Percentiles rank a stretch among this genome's conserved stretches.
These are phyloP conservation scores for Sporisorium sorghi DNA, from an alignment of 1,284 basidiomycete species.

Conservation along the genomic window DNA sequence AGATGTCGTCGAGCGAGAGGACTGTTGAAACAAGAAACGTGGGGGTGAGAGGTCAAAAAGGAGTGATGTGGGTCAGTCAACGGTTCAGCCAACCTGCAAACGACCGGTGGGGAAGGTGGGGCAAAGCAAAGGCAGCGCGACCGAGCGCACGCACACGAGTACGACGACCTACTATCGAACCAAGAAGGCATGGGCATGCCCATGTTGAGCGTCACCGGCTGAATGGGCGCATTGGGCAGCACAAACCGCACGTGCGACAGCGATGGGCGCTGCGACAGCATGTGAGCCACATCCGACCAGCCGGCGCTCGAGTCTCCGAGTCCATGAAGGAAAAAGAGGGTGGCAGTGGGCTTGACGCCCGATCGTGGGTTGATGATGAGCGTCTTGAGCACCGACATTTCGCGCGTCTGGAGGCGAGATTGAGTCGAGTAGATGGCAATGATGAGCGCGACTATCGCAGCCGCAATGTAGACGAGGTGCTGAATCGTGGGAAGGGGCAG, in stretches of 20 bases:
- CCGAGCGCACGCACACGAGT: slow-evolving; percentile 45
- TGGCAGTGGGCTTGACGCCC: slow-evolving; percentile 61
- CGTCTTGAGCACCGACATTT: slow-evolving; percentile 62
- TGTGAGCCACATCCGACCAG: slow-evolving; percentile 66
- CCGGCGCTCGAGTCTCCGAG: slow-evolving; percentile 66
- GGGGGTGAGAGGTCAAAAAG: neutral
- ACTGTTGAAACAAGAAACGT: slow-evolving; percentile 18
- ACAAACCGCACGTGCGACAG: slow-evolving; percentile 67
- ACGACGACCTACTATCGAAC: slow-evolving; percentile 66
- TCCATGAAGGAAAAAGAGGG: slow-evolving; percentile 66
- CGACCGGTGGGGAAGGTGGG: neutral
- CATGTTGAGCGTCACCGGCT: slow-evolving; percentile 67
- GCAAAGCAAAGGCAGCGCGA: slow-evolving; percentile 1
- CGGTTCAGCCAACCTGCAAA: neutral
- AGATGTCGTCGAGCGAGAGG: slow-evolving; percentile 59
- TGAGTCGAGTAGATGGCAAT: slow-evolving; percentile 3
- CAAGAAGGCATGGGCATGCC: slow-evolving; percentile 68
- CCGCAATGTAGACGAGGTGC: neutral
- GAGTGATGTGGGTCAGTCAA: neutral
- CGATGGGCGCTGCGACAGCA: slow-evolving; percentile 63
- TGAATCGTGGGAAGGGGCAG: slow-evolving; percentile 8
- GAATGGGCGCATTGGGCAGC: slow-evolving; percentile 67
- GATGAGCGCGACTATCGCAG: slow-evolving; percentile 20
- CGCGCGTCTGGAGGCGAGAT: slow-evolving; percentile 2
- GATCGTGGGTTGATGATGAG: slow-evolving; percentile 62